Evolutionary conservation across 495 filamentous ascomycete genomes (phyloP).

Genomic region (Neurospora tetrasperma): DNA sequence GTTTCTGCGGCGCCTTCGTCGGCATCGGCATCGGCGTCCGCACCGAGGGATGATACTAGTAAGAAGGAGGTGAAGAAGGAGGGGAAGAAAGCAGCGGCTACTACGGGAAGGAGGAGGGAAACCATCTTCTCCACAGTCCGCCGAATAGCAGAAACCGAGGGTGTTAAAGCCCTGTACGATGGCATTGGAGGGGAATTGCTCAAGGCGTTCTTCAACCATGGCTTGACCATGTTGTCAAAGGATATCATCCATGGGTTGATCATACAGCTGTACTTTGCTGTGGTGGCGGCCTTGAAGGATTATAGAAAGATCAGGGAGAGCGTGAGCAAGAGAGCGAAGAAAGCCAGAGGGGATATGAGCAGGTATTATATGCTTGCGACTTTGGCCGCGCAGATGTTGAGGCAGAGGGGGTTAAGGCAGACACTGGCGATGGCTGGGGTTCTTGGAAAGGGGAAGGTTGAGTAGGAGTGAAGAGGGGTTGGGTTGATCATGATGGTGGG

Average conservation of each 20-base stretch:
- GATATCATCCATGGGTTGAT: slow-evolving; percentile 68
- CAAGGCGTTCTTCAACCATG: slow-evolving; percentile 80
- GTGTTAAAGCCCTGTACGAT: slow-evolving; percentile 60
- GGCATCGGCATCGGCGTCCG: neutral
- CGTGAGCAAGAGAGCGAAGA: slow-evolving; percentile 6
- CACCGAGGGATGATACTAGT: slow-evolving; percentile 12
- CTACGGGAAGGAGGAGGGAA: slow-evolving; percentile 11
- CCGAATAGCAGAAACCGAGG: slow-evolving; percentile 55
- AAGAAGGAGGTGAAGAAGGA: neutral
- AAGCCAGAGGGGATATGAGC: neutral
- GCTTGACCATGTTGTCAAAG: slow-evolving; percentile 84
- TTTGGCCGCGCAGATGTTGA: neutral
- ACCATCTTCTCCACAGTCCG: slow-evolving; percentile 55
- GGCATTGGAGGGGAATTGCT: slow-evolving; percentile 68
- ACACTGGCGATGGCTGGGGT: neutral
- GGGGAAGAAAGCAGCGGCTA: neutral
- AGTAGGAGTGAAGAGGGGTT: neutral
- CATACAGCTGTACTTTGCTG: slow-evolving; percentile 54
- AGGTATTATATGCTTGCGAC: neutral
- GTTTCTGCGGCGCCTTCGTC: slow-evolving; percentile 24
- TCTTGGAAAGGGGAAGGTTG: neutral
- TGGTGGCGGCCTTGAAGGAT: slow-evolving; percentile 23
- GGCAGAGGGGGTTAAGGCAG: neutral
- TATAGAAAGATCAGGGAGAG: slow-evolving; percentile 12
- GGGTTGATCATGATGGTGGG: neutral